Evolutionary conservation across 2,329 filamentous ascomycete species (phyloP).

Genomic region (Penicillium crustosum): DNA sequence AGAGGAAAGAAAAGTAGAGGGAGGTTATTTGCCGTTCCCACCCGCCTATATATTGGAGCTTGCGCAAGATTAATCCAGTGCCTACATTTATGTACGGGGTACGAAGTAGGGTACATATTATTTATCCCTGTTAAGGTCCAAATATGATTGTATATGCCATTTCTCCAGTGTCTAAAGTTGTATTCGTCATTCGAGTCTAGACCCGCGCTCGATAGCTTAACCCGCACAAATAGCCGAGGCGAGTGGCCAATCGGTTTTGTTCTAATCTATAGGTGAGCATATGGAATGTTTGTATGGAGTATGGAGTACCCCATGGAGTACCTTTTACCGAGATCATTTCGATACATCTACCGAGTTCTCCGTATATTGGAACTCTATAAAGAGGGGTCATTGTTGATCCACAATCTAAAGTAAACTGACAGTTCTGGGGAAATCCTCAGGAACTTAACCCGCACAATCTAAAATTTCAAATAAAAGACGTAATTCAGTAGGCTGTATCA

Average conservation of each 20-base stretch:
- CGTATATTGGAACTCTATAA: not conserved
- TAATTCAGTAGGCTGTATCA: constrained; percentile 1
- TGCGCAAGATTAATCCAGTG: no score
- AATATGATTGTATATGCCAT: not conserved
- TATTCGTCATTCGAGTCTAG: constrained; percentile 1
- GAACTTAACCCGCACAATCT: not conserved
- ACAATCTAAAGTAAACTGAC: not conserved
- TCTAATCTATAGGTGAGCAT: not conserved
- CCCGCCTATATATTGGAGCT: not conserved
- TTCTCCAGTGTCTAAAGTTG: not conserved
- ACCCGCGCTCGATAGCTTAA: not conserved
- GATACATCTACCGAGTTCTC: no score
- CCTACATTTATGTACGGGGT: no score
- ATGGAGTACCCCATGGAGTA: not conserved
- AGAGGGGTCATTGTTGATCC: constrained; percentile 2
- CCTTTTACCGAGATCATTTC: no score
- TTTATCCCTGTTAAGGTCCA: not conserved
- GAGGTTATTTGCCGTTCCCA: not conserved
- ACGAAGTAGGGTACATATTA: no score
- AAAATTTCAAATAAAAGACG: not conserved
- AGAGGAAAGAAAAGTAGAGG: not conserved
- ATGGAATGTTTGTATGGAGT: not conserved
- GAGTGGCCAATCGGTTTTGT: not conserved
- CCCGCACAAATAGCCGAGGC: constrained; percentile 3
- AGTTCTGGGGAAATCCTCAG: no score